These are phyloP conservation scores for Asterochloris erici DNA, from an alignment of 139 green algal genomes.

Conservation along the genomic window DNA sequence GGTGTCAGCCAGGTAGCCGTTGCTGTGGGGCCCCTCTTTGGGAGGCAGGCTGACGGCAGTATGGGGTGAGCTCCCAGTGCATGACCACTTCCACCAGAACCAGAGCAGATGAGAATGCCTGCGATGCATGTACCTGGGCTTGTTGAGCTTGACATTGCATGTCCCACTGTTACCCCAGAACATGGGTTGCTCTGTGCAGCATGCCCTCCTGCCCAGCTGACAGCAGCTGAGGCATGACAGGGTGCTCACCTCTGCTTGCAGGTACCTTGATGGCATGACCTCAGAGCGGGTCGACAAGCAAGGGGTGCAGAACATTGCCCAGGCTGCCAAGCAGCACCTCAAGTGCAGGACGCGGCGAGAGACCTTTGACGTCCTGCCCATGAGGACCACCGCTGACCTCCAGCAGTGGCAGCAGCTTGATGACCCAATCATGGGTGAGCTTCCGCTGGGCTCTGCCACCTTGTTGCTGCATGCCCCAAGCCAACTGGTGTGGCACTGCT, in stretches of 20 bases:
- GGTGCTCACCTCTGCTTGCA: constrained; percentile 6
- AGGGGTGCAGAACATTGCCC: constrained; percentile 48
- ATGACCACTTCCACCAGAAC: not conserved
- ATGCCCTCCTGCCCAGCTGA: not conserved
- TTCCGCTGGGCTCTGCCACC: too few relatives aligned
- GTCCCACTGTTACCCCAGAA: not conserved
- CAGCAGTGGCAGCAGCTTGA: constrained; percentile 58
- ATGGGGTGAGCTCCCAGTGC: constrained; percentile 44
- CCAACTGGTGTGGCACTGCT: too few relatives aligned
- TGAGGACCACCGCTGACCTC: constrained; percentile 56
- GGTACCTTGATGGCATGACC: constrained; percentile 67
- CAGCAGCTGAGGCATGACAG: not conserved
- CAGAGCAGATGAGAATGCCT: not conserved
- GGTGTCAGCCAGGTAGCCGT: constrained; percentile 72
- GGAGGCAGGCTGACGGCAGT: constrained; percentile 49
- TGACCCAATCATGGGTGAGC: constrained; percentile 71
- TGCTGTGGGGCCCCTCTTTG: constrained; percentile 60
- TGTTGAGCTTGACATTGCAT: not conserved
- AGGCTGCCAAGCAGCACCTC: constrained; percentile 29
- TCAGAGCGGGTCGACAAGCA: constrained; percentile 69
- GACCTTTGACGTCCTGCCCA: constrained; percentile 43
- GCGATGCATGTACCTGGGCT: not conserved
- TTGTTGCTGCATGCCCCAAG: too few relatives aligned
- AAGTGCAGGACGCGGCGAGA: not conserved
- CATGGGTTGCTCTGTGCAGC: not conserved